Conservation (phyloP, 1,284 basidiomycete species). For the Ustilago hordei region DNA sequence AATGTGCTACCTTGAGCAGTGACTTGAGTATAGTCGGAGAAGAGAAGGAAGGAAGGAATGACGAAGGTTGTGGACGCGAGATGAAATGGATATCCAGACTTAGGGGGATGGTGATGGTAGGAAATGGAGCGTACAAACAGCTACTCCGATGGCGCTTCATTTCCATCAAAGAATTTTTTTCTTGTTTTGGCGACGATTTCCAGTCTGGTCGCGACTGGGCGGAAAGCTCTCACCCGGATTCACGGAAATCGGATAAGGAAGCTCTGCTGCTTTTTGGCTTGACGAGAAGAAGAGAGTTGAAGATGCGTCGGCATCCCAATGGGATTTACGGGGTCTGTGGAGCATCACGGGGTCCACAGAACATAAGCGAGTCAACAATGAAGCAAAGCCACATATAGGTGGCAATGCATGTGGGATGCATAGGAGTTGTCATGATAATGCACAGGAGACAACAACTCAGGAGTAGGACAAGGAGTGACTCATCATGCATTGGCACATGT, state of each 20-base stretch:
- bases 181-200: neutral
- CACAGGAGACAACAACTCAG: too few relatives aligned
- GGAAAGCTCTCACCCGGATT: neutral
- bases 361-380: too few relatives aligned
- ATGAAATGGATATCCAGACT: neutral
- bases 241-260: slow-evolving; percentile 8
- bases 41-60: slow-evolving; percentile 1
- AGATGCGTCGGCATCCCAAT: too few relatives aligned
- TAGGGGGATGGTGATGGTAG: slow-evolving; percentile 8
- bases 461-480: too few relatives aligned
- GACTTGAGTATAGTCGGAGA: slow-evolving; percentile 5
- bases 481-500: too few relatives aligned
- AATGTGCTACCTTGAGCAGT: neutral
- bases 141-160: neutral
- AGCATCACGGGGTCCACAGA: too few relatives aligned
- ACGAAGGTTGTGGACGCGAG: neutral
- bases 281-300: neutral
- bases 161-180: slow-evolving; percentile 2
- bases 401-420: too few relatives aligned
- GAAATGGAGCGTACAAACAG: neutral
- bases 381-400: too few relatives aligned
- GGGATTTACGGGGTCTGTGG: too few relatives aligned
- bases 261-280: neutral
- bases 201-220: neutral
- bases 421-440: too few relatives aligned